Base-by-base conservation (phyloP, 2,329 filamentous ascomycete genomes). In the Bipolaris cookei region DNA sequence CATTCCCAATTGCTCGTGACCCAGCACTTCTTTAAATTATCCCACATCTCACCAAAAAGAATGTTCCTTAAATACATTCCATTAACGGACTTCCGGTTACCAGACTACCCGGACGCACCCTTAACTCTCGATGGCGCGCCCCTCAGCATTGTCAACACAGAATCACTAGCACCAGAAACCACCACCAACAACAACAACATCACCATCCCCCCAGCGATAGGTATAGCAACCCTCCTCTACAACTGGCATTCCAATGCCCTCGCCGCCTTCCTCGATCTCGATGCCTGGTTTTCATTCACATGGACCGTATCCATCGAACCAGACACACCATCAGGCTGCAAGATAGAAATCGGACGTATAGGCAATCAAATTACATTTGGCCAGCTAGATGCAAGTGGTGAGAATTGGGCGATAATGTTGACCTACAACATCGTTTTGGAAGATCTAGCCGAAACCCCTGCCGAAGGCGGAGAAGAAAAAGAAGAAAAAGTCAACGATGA, bases 221-320 rank as follows among this genome's bases (percentile, higher is more conserved):
- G 57, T 30, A 38, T 69, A 39, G 62, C 67, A 8, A 69, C 64
- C 11, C 39, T 67, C 1, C 53, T 69, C 1, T 61, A 68, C 46
- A 58, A 56, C 11, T 69, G 65, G 67, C 56, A 59, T 39, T 63
- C 67, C 13, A 54, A 57, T 6, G 49, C 65, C 0, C 55, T 69
- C 1, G 20, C 52, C 14, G 67, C 64, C 0, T 67, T 69, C 10
- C 43, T 69, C 3, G 67, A 69, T 28, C 42, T 64, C 8, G 67
- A 68, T 32, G 67, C 67, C 7, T 69, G 67, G 67, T 69, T 69
- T 21, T 65, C 62, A 14, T 23, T 68, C 0, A 69, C 67, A 16
- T 69, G 65, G 67, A 62, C 54, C 0, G 44, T 61, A 1, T 58
- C 55, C 20, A 42, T 62, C 3, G 45, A 57, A 0, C 47, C 55